Evolutionary conservation across 257 asterid species (phyloP), one percentile per base, ranked within the genome.

Genomic region (Solanum bulbocastanum): DNA sequence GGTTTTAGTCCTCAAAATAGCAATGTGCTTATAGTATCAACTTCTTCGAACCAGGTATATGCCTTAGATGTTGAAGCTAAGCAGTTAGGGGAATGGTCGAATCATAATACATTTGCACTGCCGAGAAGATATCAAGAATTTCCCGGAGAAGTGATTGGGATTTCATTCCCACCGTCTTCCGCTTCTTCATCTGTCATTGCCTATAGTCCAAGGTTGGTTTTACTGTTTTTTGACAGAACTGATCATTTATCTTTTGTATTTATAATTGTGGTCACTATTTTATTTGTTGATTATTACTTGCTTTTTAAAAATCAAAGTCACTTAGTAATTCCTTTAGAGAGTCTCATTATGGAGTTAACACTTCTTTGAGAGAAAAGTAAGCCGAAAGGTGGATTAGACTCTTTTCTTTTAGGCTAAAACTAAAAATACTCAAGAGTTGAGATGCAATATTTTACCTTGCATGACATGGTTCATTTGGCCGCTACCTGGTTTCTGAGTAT

Each of bases 111-210:
- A 3, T 94, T 91, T 90, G 91, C 95, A 73, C 92, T 97, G 88
- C 99, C 99, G 15, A 94, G 91, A 91, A 93, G 96, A 89, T 97
- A 92, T 87, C 99, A 94, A 90, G 99, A 97, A 89, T 96, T 97
- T 93, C 99, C 99, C 62, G 99, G 99, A 84, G 99, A 95, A 91
- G 99, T 97, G 69, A 95, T 94, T 69, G 99, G 99, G 73, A 93
- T 97, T 71, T 93, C 99, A 9, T 97, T 97, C 92, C 96, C 90
- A 18, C 98, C 96, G 69, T 92, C 96, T 73, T 81, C 94, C 87
- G 86, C 88, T 84, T 93, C 98, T n/a, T 94, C 98, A 83, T 91
- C 99, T 5, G 99, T 95, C 78, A 87, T 94, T 56, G 93, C 94
- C 91, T 97, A 96, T 88, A 96, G 98, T 90, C 95, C 99, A 91